Evolutionary conservation across 2,329 filamentous ascomycete genomes (phyloP).

Genomic region (Endothia cerciana): DNA sequence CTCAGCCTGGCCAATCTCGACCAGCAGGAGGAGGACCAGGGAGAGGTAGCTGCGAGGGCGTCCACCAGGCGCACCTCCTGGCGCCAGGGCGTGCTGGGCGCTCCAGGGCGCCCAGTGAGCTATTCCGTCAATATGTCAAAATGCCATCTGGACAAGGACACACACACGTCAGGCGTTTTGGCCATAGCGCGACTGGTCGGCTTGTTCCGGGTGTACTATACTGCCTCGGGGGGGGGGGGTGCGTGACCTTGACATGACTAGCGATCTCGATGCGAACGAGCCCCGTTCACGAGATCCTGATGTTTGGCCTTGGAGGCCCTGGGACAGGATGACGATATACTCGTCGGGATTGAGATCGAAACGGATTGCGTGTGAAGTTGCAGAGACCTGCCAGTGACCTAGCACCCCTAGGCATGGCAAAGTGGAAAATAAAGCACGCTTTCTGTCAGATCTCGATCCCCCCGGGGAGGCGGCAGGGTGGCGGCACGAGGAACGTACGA

Average conservation of each 20-base stretch:
- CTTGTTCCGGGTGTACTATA: too few species aligned
- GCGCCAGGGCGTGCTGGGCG: too few species aligned
- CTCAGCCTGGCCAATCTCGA: too few species aligned
- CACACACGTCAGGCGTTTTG: too few species aligned
- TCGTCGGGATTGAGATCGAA: not conserved
- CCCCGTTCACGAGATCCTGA: not conserved
- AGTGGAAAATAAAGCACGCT: slow-evolving; percentile 15
- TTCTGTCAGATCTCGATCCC: slow-evolving; percentile 29
- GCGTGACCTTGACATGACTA: not conserved
- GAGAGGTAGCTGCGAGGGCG: too few species aligned
- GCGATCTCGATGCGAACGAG: not conserved
- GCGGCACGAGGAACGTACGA: slow-evolving; percentile 17
- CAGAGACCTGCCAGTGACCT: slow-evolving; percentile 22
- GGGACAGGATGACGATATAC: slow-evolving; percentile 6
- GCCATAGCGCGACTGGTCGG: not conserved
- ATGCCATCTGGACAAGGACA: too few species aligned
- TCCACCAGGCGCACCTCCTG: too few species aligned
- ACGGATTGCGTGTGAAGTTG: slow-evolving; percentile 16
- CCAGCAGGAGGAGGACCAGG: too few species aligned
- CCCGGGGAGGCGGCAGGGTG: not conserved
- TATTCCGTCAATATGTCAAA: too few species aligned
- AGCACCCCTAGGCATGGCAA: slow-evolving; percentile 11
- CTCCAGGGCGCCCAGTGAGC: too few species aligned
- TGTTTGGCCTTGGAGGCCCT: not conserved
- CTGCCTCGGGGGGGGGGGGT: not conserved